phyloP scores from a whole-genome alignment of 495 filamentous ascomycete genomes.

The Immersiella caudata region DNA sequence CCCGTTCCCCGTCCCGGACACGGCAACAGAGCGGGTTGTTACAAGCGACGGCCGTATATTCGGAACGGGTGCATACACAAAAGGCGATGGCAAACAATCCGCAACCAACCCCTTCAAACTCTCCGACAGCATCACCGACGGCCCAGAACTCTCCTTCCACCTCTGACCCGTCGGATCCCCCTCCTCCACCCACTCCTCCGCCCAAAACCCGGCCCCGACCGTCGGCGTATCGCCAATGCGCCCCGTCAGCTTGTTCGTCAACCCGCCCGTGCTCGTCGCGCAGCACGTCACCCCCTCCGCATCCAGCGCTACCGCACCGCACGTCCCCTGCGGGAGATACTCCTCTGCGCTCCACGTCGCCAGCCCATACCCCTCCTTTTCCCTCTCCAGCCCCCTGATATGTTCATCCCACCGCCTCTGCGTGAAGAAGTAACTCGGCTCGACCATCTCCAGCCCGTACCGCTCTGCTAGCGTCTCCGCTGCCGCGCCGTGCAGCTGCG shows the following conservation, averaged over 20 bases:
- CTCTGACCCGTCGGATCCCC: constrained; percentile 24
- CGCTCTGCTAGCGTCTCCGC: constrained; percentile 66
- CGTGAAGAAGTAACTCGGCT: constrained; percentile 75
- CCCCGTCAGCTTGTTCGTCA: constrained; percentile 87
- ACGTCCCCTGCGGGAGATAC: constrained; percentile 81
- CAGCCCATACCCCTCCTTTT: constrained; percentile 38
- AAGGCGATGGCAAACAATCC: constrained; percentile 56
- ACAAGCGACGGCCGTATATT: constrained; percentile 1
- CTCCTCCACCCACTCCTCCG: constrained; percentile 71
- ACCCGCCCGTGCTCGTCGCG: constrained; percentile 83
- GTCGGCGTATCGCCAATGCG: constrained; percentile 88
- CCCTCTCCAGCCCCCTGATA: constrained; percentile 61
- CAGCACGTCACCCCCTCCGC: constrained; percentile 68
- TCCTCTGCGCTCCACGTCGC: constrained; percentile 54
- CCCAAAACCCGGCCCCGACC: constrained; percentile 87
- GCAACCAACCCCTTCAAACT: constrained; percentile 46
- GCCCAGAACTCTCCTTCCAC: constrained; percentile 23
- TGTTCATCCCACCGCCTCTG: constrained; percentile 84
- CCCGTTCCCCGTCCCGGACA: constrained; percentile 88
- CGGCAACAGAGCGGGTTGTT: constrained; percentile 62
- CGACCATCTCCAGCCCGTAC: constrained; percentile 71
- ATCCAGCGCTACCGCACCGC: constrained; percentile 81
- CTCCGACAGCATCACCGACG: constrained; percentile 45
- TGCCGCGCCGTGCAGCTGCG: constrained; percentile 64
- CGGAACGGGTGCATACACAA: constrained; percentile 37